Evolutionary conservation across 1,284 basidiomycete species (phyloP).

Genomic region (Sparassis latifolia): DNA sequence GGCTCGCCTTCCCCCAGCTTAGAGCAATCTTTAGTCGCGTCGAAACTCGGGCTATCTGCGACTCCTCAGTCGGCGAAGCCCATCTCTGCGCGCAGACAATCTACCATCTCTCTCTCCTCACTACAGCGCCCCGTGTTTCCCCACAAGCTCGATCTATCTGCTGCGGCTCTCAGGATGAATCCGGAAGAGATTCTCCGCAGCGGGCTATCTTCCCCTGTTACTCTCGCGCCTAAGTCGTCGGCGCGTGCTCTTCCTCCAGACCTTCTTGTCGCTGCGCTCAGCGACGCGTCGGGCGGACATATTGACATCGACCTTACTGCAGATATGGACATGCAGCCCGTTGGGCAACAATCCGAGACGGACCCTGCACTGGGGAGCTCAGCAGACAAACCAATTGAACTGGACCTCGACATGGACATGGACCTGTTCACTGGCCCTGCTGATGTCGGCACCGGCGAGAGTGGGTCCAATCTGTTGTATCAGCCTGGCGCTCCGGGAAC

Average conservation of each 20-base stretch:
- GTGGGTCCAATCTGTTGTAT: not conserved
- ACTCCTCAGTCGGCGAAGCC: constrained; percentile 10
- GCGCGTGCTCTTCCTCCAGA: constrained; percentile 51
- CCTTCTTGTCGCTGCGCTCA: constrained; percentile 49
- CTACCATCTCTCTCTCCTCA: constrained; percentile 71
- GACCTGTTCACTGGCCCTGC: constrained; percentile 16
- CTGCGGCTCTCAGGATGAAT: constrained; percentile 52
- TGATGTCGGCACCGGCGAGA: not conserved
- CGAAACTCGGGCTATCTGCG: constrained; percentile 6
- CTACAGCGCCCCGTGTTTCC: constrained; percentile 64
- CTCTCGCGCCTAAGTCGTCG: constrained; percentile 71
- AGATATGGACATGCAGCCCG: constrained; percentile 21
- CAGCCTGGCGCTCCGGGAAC: not conserved
- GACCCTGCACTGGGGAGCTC: constrained; percentile 46
- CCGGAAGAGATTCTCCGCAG: constrained; percentile 54
- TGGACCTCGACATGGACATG: constrained; percentile 61
- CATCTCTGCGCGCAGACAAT: constrained; percentile 44
- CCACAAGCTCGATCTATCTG: constrained; percentile 67
- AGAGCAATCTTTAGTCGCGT: constrained; percentile 10
- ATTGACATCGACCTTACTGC: constrained; percentile 39
- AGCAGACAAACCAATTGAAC: constrained; percentile 73
- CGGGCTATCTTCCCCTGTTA: constrained; percentile 68
- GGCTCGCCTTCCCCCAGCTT: constrained; percentile 14
- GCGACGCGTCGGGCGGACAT: constrained; percentile 20
- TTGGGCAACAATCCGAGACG: constrained; percentile 14